Evolutionary conservation across 768 basidiomycete genomes (phyloP), one percentile per base, ranked within the genome.

Genomic region (Asterophora parasitica): DNA sequence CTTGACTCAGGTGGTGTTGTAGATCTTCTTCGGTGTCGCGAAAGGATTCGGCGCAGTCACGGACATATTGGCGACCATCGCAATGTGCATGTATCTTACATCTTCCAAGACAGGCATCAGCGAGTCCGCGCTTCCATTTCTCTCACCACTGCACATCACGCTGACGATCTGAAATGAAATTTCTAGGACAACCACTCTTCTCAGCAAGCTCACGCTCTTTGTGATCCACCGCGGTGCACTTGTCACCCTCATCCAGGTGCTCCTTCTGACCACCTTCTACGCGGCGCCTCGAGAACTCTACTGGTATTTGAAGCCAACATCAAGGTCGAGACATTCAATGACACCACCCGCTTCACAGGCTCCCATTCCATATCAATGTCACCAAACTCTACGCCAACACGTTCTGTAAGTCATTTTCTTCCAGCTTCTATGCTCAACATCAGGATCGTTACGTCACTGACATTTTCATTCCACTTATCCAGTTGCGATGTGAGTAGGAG

Each of bases 311-410:
- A 28, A 40, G 37, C 16, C 10, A 26, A 8, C 39, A 44, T 36
- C 31, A 27, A 20, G 27, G 37, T 27, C 3, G 23, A 23, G 23
- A 23, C 23, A 23, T 15, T 1, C 13, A 35, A 8, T 16, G 26
- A 2, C 27, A 17, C 34, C 37, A 34, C n/a, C 16, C 10, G 11
- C 9, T 42, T 15, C 42, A 9, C 17, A 76, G 74, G 75, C 58
- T 76, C 40, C 70, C 74, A 0, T 67, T 76, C 49, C 74, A 76
- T 49, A 63, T 75, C 48, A 74, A 74, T 46, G 70, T 75, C 7
- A 75, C 74, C 4, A 74, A 71, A 37, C 60, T 76, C 7, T 76
- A 76, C 51, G 74, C 70, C 13, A 75, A 75, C 50, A 74, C 73
- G 1, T 75, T 75, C 57, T 75, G 75, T 75, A 45, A 65, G 75